These are phyloP conservation scores for Geosiphon pyriformis DNA, from an alignment of 192 early-diverging fungal genomes.

Conservation along the genomic window DNA sequence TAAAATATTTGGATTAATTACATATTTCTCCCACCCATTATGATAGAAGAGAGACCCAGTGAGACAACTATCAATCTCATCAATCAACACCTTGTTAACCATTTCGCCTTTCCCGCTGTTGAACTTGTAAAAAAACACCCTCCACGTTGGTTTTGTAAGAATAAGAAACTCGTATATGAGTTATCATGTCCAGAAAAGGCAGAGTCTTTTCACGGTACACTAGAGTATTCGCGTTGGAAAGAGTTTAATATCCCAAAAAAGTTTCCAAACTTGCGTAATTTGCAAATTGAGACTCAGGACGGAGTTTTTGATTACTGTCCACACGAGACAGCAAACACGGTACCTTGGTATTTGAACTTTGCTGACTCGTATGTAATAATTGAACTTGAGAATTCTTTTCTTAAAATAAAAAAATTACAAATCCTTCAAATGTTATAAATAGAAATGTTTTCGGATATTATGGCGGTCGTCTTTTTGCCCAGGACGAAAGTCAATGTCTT, in stretches of 20 bases:
- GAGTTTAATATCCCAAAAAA: conserved; percentile 14
- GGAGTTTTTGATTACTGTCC: conserved; percentile 16
- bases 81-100: conserved; percentile 5
- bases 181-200: conserved; percentile 6
- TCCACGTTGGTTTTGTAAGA: conserved; percentile 12
- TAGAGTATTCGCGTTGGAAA: conserved; percentile 17
- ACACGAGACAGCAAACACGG: conserved; percentile 7
- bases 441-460: conserved; percentile 19
- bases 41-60: background rate
- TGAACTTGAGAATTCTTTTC: background rate
- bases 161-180: conserved; percentile 18
- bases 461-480: conserved; percentile 14
- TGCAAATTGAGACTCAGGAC: conserved; percentile 1
- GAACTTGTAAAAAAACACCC: conserved; percentile 14
- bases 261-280: background rate
- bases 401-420: background rate
- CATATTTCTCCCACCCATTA: too few species aligned
- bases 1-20: too few species aligned
- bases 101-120: background rate
- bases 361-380: conserved; percentile 13
- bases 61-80: background rate
- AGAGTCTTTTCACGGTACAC: conserved; percentile 17
- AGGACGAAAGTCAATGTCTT: conserved; percentile 21
- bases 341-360: conserved; percentile 21
- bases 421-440: background rate